Evolutionary conservation across 2,329 filamentous ascomycete genomes (phyloP), one percentile per base, ranked within the genome.

Genomic region (Talaromyces sp.): DNA sequence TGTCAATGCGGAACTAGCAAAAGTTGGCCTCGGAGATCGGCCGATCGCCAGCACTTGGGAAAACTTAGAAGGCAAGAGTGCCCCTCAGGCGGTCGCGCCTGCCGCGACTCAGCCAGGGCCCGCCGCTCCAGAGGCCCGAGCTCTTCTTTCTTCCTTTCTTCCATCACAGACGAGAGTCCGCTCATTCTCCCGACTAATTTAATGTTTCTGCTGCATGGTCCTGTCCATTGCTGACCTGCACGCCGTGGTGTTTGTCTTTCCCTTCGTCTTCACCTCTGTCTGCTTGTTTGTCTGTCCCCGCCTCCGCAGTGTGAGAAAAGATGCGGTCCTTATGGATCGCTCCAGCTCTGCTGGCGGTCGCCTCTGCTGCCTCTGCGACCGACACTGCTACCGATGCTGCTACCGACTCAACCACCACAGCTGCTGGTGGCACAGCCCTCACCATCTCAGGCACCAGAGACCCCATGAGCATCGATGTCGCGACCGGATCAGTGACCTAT

Each of bases 401-500:
- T 35, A 29, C 58, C 9, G 8, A 35, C 7, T n/a, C 43, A n/a
- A 31, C 53, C 4, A 53, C 14, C 13, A 55, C 61, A 4, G 55
- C 21, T 8, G 21, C 64, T 38, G 62, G 62, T 26, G 56, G 58
- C 14, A 32, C 62, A 9, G 55, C 63, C 24, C 61, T 68, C 24
- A 68, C 66, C 4, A 58, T 72, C 43, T 64, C 66, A 26, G 71
- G 67, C 26, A 62, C 62, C 27, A 55, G 68, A 58, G 68, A 68
- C 7, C 64, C 68, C 35, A 61, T 66, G 53, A 64, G 64, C 32
- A 70, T 73, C 35, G 62, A 66, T 14, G 65, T 66, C 8, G 55
- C 17, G 54, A 73, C 11, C 74, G 75, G 9, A 77, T 77, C 3
- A 46, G 77, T 77, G 24, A 61, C 63, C 21, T 80, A 80, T 64